Base-by-base conservation (phyloP, 2,329 filamentous ascomycete species). In the Alternaria gaisen region DNA sequence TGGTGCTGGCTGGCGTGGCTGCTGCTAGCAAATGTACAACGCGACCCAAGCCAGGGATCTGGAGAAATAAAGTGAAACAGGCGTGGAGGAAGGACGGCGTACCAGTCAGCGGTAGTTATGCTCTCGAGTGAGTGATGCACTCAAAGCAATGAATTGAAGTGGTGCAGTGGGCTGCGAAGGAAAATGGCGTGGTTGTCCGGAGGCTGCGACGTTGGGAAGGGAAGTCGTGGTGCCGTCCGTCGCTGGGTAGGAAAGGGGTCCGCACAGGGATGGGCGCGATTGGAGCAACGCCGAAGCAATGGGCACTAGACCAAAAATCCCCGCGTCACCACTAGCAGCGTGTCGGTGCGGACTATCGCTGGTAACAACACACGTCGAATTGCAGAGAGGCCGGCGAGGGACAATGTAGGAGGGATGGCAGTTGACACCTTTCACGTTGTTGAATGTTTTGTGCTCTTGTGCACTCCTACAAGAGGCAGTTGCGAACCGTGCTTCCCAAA, bases 61-160 rank as follows among this genome's bases (percentile, higher is more conserved):
- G 72, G 73, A 76, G 72, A 73, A 75, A 74, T 70, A 36, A 57
- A 64, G 71, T 72, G 70, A 69, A 72, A 70, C 70, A 62, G 67
- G 65, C 60, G 58, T 57, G 20, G 48, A 58, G 64, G 58, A 53
- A 56, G 56, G 61, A 64, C 61, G 66, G 64, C 77, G 72, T 75
- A 80, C 77, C 77, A 75, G 74, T 71, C 66, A 73, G 72, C 67
- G 64, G 65, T 73, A 74, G 70, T 62, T 66, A 74, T 77, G 74
- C 73, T 77, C 60, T 70, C 66, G 73, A 70, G 72, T 66, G 72
- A 73, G 69, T 64, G 68, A 71, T 69, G 67, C 70, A 72, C 72
- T 73, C 70, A 66, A 68, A 72, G 72, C 71, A 74, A 74, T 72
- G 69, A 67, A 66, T 63, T 65, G 61, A 52, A 47, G 62, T 52